A percentile compares a stretch with the other conserved stretches of the same genome.
phyloP scores from a whole-genome alignment of 257 asterid species.

The Scutellaria minor region DNA sequence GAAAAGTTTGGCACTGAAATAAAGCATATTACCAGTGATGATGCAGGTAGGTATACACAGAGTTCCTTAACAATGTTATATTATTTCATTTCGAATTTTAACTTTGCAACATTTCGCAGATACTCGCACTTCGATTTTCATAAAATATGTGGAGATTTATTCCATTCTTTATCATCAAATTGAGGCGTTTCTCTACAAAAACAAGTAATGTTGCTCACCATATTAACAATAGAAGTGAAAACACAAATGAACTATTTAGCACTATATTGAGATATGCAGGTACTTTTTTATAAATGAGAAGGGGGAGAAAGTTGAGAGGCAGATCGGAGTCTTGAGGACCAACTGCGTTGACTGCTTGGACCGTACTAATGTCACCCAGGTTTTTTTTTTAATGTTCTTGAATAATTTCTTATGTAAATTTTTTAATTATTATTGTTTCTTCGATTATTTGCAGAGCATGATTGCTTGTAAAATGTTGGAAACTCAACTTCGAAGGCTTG shows the following conservation, averaged over 20 bases:
- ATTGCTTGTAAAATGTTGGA: slow-evolving; percentile 91
- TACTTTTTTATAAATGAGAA: slow-evolving; percentile 78
- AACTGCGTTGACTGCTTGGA: slow-evolving; percentile 96
- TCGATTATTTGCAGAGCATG: slow-evolving; percentile 68
- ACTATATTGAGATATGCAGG: slow-evolving; percentile 45
- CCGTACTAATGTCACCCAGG: slow-evolving; percentile 99
- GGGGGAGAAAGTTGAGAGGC: slow-evolving; percentile 79
- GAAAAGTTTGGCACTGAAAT: slow-evolving; percentile 68
- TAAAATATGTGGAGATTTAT: slow-evolving; percentile 82
- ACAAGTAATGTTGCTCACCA: slow-evolving; percentile 55
- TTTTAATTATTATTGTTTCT: background rate
- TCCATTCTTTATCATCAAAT: slow-evolving; percentile 83
- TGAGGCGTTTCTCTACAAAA: slow-evolving; percentile 68
- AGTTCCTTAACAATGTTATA: background rate
- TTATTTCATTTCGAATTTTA: background rate
- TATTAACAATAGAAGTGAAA: background rate
- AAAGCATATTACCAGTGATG: slow-evolving; percentile 65
- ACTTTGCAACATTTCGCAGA: slow-evolving; percentile 51
- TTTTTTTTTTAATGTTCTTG: background rate
- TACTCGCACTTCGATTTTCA: slow-evolving; percentile 96
- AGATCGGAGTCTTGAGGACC: slow-evolving; percentile 86
- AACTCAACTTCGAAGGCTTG: slow-evolving; percentile 90
- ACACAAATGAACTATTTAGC: too few relatives aligned
- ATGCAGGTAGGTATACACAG: slow-evolving; percentile 57
- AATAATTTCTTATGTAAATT: background rate